Evolutionary conservation across 2,329 filamentous ascomycete species (phyloP).

Genomic region (Pyrenochaeta sp.): DNA sequence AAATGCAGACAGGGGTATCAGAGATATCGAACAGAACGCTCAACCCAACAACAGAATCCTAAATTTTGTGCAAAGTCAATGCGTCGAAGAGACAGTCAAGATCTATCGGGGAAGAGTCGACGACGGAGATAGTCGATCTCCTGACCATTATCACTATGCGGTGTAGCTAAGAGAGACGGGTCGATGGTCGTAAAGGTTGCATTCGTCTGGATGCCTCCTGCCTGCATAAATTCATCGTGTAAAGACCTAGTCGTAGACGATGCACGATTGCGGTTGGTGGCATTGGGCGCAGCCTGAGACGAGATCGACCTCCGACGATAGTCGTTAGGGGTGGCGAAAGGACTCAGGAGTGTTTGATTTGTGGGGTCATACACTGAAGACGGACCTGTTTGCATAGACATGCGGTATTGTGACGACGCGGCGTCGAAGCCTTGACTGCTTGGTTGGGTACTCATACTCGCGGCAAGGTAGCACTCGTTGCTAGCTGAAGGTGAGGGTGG

Average conservation of each 20-base stretch:
- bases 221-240: neutral
- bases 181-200: neutral
- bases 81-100: too few relatives aligned
- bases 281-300: neutral
- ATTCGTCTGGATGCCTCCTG: neutral
- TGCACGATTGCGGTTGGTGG: neutral
- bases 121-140: neutral
- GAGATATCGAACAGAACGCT: neutral
- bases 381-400: neutral
- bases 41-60: neutral
- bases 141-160: neutral
- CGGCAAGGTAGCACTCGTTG: neutral
- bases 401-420: conserved; percentile 4
- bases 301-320: neutral
- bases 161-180: neutral
- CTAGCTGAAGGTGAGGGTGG: neutral
- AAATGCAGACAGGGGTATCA: neutral
- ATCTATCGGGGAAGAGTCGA: neutral
- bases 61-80: too few relatives aligned
- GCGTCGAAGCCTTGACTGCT: conserved; percentile 3
- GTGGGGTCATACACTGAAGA: neutral
- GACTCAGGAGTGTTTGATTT: neutral
- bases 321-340: neutral
- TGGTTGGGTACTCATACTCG: conserved; percentile 8
- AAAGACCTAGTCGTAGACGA: neutral